Evolutionary conservation across 441 rosid genomes (phyloP).

Genomic region (Arabidopsis hybrid): DNA sequence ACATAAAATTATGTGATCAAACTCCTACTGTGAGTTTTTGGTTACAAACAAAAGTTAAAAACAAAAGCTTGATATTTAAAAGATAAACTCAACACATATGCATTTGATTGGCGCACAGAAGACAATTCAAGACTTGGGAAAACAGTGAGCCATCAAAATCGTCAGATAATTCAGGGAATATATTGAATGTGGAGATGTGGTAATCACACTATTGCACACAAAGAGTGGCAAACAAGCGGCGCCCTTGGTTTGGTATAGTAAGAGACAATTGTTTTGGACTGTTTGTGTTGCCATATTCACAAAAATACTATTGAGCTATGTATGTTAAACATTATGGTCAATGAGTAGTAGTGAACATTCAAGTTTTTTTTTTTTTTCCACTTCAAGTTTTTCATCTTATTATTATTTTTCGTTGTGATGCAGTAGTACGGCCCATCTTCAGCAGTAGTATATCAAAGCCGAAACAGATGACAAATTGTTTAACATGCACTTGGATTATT

Average conservation of each 20-base stretch:
- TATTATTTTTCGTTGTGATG: too few relatives aligned
- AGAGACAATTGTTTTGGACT: conserved; percentile 25
- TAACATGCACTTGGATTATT: conserved; percentile 33
- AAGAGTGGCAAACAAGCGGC: conserved; percentile 36
- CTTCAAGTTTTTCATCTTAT: too few relatives aligned
- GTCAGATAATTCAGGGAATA: neutral
- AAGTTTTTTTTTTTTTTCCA: too few relatives aligned
- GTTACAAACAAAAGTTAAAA: too few relatives aligned
- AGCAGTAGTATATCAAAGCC: too few relatives aligned
- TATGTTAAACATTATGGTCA: neutral
- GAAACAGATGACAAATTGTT: too few relatives aligned
- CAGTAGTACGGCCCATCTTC: too few relatives aligned
- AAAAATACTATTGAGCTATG: neutral
- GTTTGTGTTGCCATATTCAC: conserved; percentile 11
- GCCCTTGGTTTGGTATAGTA: conserved; percentile 29
- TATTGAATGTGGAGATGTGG: conserved; percentile 28
- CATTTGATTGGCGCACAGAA: conserved; percentile 3
- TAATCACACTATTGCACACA: conserved; percentile 19
- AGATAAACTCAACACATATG: neutral
- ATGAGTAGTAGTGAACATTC: too few relatives aligned
- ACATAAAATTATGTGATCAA: neutral
- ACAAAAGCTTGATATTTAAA: neutral
- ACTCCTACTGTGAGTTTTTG: neutral
- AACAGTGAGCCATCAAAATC: conserved; percentile 21
- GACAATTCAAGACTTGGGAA: neutral